Conservation (phyloP, 2,329 filamentous ascomycete genomes). For the Cercospora brassicicola region DNA sequence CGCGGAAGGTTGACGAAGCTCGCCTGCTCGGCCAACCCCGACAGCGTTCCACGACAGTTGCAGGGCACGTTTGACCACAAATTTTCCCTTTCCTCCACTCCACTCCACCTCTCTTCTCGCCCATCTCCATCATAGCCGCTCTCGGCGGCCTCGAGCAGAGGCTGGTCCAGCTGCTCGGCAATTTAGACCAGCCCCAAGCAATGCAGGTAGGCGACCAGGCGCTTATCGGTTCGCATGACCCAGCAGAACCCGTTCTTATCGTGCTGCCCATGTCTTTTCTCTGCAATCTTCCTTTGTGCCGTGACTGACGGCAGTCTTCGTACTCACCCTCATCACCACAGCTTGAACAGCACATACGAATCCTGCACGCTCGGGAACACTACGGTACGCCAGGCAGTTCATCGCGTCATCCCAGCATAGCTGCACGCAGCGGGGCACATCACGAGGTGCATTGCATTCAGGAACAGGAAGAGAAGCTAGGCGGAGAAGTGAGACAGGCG, state of each 20-base stretch:
- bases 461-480: conserved; percentile 4
- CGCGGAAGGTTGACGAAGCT: background rate
- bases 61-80: background rate
- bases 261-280: background rate
- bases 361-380: conserved; percentile 1
- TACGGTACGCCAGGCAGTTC: background rate
- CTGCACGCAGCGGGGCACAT: conserved; percentile 9
- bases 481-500: background rate
- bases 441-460: conserved; percentile 6
- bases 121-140: background rate
- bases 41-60: background rate
- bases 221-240: background rate
- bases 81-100: background rate
- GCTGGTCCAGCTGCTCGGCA: background rate
- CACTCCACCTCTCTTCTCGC: background rate
- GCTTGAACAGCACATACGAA: background rate
- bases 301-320: background rate
- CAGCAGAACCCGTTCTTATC: background rate
- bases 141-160: background rate
- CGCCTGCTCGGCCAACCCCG: background rate
- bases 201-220: background rate
- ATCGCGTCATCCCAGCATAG: conserved; percentile 14
- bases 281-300: background rate
- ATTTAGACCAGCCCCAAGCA: background rate
- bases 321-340: background rate